A percentile compares a stretch with the other conserved stretches of the same genome.
phyloP scores from a whole-genome alignment of 208 protist genomes.

The Plasmodiophora brassicae region DNA sequence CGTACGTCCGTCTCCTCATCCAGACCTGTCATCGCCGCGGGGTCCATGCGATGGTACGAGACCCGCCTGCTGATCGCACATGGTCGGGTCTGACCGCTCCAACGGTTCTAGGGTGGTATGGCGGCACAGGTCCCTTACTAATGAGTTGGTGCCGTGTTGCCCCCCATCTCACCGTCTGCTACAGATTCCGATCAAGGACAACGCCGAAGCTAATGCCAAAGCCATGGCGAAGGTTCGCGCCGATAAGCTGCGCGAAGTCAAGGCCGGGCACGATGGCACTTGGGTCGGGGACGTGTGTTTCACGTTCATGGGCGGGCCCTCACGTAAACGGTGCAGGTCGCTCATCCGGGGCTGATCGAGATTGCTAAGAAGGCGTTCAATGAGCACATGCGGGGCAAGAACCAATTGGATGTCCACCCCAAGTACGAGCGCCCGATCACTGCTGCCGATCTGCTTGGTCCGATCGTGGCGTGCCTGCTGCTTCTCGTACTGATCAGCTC shows the following conservation, averaged over 20 bases:
- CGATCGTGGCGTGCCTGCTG: too few species aligned
- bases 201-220: conserved; percentile 41
- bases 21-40: conserved; percentile 63
- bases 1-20: conserved; percentile 63
- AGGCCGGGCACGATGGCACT: conserved; percentile 60
- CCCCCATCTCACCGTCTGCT: background rate
- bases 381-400: conserved; percentile 57
- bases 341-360: conserved; percentile 62
- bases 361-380: conserved; percentile 63
- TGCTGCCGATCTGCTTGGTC: background rate
- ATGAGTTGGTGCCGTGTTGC: background rate
- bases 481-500: too few species aligned
- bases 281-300: background rate
- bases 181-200: conserved; percentile 24
- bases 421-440: background rate
- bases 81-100: too few species aligned
- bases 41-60: conserved; percentile 59
- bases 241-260: conserved; percentile 64
- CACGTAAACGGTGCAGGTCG: conserved; percentile 56
- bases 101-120: conserved; percentile 54
- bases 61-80: background rate
- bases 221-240: conserved; percentile 46
- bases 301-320: background rate
- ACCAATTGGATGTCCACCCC: conserved; percentile 53
- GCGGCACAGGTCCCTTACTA: conserved; percentile 60